Base-by-base conservation (phyloP, 2,329 filamentous ascomycete genomes). In the Onygena corvina region DNA sequence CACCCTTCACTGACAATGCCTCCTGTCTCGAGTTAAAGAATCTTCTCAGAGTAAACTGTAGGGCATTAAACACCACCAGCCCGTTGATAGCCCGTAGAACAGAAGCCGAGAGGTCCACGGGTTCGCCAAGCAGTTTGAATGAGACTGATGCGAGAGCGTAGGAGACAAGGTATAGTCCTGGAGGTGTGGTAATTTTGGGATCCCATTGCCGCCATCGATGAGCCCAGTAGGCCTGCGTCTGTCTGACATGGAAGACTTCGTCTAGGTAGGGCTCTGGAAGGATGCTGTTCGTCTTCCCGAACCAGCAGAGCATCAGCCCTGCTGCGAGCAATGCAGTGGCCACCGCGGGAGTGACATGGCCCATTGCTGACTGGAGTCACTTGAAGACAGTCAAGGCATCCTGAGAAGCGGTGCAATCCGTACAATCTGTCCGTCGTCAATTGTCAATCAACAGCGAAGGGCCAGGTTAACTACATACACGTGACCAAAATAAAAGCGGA, bases 151-250 rank as follows among this genome's bases (percentile, higher is more conserved):
- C 60, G 18, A 59, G 49, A 23, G 65, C 72, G 63, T 72, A 87
- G 70, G 67, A 65, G 56, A 56, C 63, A 42, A 71, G 72, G 60
- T 73, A 88, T 71, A 98, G 70, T 29, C 89, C 92, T 0, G 92
- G 90, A 0, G 92, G 92, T 1, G 92, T 98, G 0, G 92, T 98
- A 61, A 98, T 92, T 64, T 96, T 98, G 52, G 90, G 83, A 66
- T 98, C 89, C 92, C 92, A 98, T 50, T 86, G 74, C 9, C 66
- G 63, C 69, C 83, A 94, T 48, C 76, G 76, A 8, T 83, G 81
- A 34, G 76, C 64, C 64, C 89, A 95, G 65, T 94, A 98, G 25
- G 77, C 79, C 59, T 94, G 86, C 0, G 88, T 88, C 67, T 98
- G 92, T 0, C 87, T 86, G 18, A 95, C 82, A 64, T 98, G 71